Conservation (phyloP, 331 rosid genomes). For the Acacia pycnantha region DNA sequence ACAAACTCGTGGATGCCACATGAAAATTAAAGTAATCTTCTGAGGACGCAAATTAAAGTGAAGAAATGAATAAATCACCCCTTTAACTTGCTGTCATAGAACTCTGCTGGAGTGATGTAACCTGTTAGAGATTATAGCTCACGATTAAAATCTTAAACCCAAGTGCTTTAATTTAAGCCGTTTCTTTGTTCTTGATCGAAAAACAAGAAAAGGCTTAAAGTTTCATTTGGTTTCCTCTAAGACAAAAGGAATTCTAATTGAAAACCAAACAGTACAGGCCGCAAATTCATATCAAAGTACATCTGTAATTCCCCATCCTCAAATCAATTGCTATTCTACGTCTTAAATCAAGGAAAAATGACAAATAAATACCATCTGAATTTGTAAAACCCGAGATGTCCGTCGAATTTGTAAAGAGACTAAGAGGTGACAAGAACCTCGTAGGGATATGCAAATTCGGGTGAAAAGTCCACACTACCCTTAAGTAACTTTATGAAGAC, state of each 20-base stretch:
- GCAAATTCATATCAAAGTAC: no score
- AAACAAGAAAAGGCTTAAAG: neutral
- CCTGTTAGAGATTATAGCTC: neutral
- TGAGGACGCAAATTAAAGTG: slow-evolving; percentile 8
- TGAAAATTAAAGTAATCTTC: slow-evolving; percentile 18
- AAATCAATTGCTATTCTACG: no score
- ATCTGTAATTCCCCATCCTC: no score
- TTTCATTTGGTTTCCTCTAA: slow-evolving; percentile 6
- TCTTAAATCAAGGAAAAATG: no score
- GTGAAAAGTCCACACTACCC: no score
- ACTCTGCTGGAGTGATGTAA: neutral
- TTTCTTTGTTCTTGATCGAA: neutral
- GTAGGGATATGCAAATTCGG: no score
- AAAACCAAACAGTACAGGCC: neutral
- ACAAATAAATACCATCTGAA: no score
- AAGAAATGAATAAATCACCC: slow-evolving; percentile 10
- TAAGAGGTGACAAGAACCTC: no score
- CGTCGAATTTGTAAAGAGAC: no score
- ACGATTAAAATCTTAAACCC: neutral
- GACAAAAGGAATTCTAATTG: slow-evolving; percentile 2
- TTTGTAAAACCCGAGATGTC: no score
- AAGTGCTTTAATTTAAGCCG: neutral
- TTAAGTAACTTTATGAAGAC: no score
- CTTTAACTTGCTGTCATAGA: neutral
- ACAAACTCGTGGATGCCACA: slow-evolving; percentile 37